phyloP scores from a whole-genome alignment of 2,329 filamentous ascomycete species.

The Teratosphaeria nubilosa region DNA sequence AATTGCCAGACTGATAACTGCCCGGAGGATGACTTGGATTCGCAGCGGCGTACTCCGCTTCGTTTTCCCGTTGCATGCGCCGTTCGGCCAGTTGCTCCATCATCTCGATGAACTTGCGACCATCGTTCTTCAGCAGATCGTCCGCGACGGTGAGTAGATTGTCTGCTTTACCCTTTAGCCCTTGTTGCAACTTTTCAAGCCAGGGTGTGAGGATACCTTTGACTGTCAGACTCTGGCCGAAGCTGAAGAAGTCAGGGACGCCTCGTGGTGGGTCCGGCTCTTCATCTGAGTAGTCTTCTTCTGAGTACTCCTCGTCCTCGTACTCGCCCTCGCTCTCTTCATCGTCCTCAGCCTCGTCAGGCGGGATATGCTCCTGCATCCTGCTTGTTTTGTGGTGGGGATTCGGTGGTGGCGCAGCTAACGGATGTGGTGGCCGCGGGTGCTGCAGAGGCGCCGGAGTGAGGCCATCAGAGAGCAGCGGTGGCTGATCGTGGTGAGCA shows the following conservation, averaged over 20 bases:
- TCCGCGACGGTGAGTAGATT: slow-evolving; percentile 98
- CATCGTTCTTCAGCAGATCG: slow-evolving; percentile 96
- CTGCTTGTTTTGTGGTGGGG: slow-evolving; percentile 60
- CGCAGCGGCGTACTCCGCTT: slow-evolving; percentile 61
- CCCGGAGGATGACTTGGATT: slow-evolving; percentile 40
- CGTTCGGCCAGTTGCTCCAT: slow-evolving; percentile 98
- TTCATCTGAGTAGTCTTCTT: slow-evolving; percentile 56
- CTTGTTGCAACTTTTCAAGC: slow-evolving; percentile 25
- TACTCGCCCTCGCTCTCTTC: slow-evolving; percentile 29
- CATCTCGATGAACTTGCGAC: slow-evolving; percentile 99
- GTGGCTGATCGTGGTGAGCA: slow-evolving; percentile 67
- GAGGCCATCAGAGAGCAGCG: slow-evolving; percentile 47
- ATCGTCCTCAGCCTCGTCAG: slow-evolving; percentile 44
- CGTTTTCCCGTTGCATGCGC: slow-evolving; percentile 92
- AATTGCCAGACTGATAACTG: neutral
- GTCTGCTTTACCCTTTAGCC: slow-evolving; percentile 49
- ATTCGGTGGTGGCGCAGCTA: slow-evolving; percentile 20
- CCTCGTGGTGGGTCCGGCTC: slow-evolving; percentile 40
- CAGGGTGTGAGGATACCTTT: slow-evolving; percentile 51
- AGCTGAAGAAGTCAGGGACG: slow-evolving; percentile 85
- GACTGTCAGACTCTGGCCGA: slow-evolving; percentile 93
- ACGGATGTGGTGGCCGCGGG: slow-evolving; percentile 30
- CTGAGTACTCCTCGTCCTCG: slow-evolving; percentile 49
- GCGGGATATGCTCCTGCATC: slow-evolving; percentile 58
- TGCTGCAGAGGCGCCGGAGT: slow-evolving; percentile 47